Evolutionary conservation across 2,329 filamentous ascomycete genomes (phyloP).

Genomic region (Gnomoniopsis sp.): DNA sequence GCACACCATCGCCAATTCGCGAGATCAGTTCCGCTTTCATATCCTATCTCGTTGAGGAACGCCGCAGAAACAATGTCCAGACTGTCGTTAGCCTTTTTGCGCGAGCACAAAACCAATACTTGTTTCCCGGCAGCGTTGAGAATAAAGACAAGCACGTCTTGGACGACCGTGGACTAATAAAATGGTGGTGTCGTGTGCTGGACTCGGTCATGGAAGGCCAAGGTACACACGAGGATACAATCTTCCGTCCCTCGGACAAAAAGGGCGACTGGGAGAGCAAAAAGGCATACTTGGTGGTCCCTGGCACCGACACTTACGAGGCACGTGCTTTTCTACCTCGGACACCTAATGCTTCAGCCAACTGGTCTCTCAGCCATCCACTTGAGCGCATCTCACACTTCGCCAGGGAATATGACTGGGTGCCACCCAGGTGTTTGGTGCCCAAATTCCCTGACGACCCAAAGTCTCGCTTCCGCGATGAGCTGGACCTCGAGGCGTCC

Average conservation of each 20-base stretch:
- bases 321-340: slow-evolving; percentile 74
- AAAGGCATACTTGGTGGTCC: slow-evolving; percentile 83
- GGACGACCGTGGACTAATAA: slow-evolving; percentile 83
- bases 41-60: slow-evolving; percentile 65
- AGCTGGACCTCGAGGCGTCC: slow-evolving; percentile 79
- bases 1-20: slow-evolving; percentile 69
- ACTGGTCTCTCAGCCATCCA: slow-evolving; percentile 70
- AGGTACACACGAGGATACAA: slow-evolving; percentile 20
- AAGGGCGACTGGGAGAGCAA: slow-evolving; percentile 38
- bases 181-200: slow-evolving; percentile 91
- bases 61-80: slow-evolving; percentile 61
- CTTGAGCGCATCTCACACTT: slow-evolving; percentile 64
- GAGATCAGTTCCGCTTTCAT: slow-evolving; percentile 73
- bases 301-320: slow-evolving; percentile 80
- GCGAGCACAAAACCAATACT: slow-evolving; percentile 85
- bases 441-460: slow-evolving; percentile 94
- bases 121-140: slow-evolving; percentile 89
- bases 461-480: slow-evolving; percentile 83
- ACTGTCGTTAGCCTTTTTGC: slow-evolving; percentile 88
- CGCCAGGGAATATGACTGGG: slow-evolving; percentile 51
- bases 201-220: slow-evolving; percentile 65
- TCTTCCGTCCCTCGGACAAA: slow-evolving; percentile 14
- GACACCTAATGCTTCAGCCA: slow-evolving; percentile 42
- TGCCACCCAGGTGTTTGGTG: slow-evolving; percentile 79
- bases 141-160: slow-evolving; percentile 85